Conservation (phyloP, 768 basidiomycete genomes). For the Leucogyrophana mollusca region DNA sequence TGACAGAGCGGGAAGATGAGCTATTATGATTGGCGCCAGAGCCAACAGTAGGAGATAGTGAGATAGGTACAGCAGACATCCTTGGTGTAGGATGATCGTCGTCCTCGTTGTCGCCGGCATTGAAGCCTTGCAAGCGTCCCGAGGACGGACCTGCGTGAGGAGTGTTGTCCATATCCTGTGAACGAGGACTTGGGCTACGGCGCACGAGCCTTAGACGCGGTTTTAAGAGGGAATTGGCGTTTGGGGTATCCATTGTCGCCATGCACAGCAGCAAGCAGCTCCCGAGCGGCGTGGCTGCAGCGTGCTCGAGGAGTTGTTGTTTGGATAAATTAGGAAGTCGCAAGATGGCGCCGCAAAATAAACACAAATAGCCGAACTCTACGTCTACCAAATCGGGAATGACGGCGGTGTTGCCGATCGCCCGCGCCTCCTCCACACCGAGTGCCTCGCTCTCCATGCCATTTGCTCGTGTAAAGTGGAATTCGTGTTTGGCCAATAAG, state of each 20-base stretch:
- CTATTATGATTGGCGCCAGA: slow-evolving; percentile 4
- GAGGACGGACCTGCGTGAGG: slow-evolving; percentile 20
- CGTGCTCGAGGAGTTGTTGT: slow-evolving; percentile 16
- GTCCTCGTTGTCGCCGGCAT: slow-evolving; percentile 20
- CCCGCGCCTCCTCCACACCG: no score
- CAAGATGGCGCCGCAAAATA: slow-evolving; percentile 2
- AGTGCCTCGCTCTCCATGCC: no score
- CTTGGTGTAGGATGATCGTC: slow-evolving; percentile 31
- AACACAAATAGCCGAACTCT: slow-evolving; percentile 1
- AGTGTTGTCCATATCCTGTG: slow-evolving; percentile 15
- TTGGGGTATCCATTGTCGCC: slow-evolving; percentile 17
- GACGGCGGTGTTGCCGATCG: no score
- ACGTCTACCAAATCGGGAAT: no score
- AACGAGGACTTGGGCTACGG: slow-evolving; percentile 15
- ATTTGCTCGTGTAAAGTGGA: no score
- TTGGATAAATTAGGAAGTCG: slow-evolving; percentile 14
- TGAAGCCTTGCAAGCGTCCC: slow-evolving; percentile 8
- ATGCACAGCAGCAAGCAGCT: slow-evolving; percentile 3
- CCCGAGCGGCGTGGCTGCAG: slow-evolving; percentile 14
- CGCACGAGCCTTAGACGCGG: slow-evolving; percentile 21
- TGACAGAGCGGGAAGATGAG: slow-evolving; percentile 8
- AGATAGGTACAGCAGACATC: slow-evolving; percentile 18
- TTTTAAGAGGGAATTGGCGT: slow-evolving; percentile 10
- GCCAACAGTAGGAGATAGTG: slow-evolving; percentile 9
- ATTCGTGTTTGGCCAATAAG: no score